These are phyloP conservation scores for Tephrocybe sp. DNA, from an alignment of 768 basidiomycete genomes.

Conservation along the genomic window DNA sequence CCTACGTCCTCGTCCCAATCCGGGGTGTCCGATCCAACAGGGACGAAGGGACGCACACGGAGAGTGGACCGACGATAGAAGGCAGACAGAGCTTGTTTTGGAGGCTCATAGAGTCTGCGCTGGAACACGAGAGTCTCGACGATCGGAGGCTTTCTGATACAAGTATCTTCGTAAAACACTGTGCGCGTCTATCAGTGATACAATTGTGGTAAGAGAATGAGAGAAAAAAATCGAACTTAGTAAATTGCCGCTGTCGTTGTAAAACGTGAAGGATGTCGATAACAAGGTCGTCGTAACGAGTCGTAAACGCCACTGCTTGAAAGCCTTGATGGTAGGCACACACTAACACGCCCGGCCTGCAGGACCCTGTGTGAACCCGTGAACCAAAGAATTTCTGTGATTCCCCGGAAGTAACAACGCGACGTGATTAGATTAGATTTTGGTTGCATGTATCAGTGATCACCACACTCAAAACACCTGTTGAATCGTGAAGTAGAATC, in stretches of 20 bases:
- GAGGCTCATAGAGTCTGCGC: constrained; percentile 3
- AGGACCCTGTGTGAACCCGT: no score
- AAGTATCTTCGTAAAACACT: constrained; percentile 12
- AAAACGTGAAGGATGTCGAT: no score
- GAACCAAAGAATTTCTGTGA: no score
- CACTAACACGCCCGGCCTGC: no score
- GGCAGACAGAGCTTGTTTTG: background rate
- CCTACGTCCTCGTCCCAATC: background rate
- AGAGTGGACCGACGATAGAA: constrained; percentile 7
- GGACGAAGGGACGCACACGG: constrained; percentile 1
- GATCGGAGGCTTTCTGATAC: constrained; percentile 1
- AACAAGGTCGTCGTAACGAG: no score
- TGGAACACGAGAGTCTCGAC: constrained; percentile 6
- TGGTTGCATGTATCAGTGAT: background rate
- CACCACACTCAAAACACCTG: no score
- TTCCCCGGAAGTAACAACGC: background rate
- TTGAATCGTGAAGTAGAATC: constrained; percentile 9
- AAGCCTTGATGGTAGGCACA: background rate
- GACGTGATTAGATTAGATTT: background rate
- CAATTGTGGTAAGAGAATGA: no score
- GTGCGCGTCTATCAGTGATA: background rate
- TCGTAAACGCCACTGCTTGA: background rate
- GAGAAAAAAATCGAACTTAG: no score
- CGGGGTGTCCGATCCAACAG: constrained; percentile 6
- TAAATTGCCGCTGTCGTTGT: no score